phyloP scores from a whole-genome alignment of 306 rosid genomes.

The Glycine latifolia region DNA sequence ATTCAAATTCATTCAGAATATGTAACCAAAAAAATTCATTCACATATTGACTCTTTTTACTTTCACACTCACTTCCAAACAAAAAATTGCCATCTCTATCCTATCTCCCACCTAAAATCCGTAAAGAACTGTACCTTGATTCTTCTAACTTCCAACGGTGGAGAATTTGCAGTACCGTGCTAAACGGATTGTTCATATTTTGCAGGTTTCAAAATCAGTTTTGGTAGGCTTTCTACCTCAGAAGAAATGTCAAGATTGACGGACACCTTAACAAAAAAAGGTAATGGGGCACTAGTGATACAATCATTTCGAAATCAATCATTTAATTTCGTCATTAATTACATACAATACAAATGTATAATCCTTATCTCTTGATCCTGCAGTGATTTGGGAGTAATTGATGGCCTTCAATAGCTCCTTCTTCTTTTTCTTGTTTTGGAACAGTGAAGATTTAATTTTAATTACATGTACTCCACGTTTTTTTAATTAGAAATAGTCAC shows the following conservation, averaged over 20 bases:
- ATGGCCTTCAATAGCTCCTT: no score
- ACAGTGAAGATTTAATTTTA: neutral
- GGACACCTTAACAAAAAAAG: constrained; percentile 1
- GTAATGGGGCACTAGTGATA: neutral
- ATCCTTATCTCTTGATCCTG: neutral
- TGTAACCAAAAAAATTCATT: no score
- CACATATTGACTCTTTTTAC: neutral
- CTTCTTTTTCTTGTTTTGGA: neutral
- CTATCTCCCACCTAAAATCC: neutral
- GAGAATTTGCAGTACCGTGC: neutral
- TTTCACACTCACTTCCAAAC: neutral
- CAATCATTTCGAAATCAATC: constrained; percentile 29
- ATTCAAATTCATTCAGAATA: no score
- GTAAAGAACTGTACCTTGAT: neutral
- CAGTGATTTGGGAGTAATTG: no score
- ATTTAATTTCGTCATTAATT: constrained; percentile 11
- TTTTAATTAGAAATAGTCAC: no score
- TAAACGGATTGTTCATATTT: neutral
- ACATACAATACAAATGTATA: neutral
- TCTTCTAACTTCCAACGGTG: neutral
- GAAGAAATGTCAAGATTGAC: constrained; percentile 17
- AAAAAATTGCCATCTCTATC: neutral
- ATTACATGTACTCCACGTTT: neutral
- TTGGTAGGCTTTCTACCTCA: constrained; percentile 34
- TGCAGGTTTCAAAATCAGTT: constrained; percentile 25